These are phyloP conservation scores for Aphanomyces euteiches DNA, from an alignment of 352 stramenopile genomes.

Conservation along the genomic window DNA sequence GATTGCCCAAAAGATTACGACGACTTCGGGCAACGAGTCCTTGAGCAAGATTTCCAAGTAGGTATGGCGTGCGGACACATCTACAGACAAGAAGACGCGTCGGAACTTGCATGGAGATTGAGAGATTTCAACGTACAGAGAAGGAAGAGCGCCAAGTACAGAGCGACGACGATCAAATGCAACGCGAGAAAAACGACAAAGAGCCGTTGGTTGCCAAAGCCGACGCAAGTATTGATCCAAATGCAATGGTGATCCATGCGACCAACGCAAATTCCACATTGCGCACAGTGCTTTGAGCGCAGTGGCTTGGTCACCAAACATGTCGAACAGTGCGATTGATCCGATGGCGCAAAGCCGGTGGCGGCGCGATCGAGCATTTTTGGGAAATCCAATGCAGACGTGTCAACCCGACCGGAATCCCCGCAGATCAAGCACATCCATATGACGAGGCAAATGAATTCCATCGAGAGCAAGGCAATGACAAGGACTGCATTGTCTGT, in stretches of 20 bases:
- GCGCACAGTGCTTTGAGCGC: constrained; percentile 75
- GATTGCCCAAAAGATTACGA: constrained; percentile 56
- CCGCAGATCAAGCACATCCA: constrained; percentile 7
- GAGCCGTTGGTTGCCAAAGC: constrained; percentile 68
- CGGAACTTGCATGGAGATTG: constrained; percentile 35
- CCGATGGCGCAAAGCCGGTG: constrained; percentile 40
- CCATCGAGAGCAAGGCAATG: not conserved
- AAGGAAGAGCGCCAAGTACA: constrained; percentile 51
- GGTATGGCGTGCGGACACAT: constrained; percentile 43
- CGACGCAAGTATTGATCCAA: constrained; percentile 84
- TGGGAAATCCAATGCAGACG: not conserved
- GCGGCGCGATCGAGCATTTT: constrained; percentile 49
- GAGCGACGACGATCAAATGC: constrained; percentile 48
- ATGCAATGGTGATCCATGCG: constrained; percentile 84
- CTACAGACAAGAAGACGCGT: constrained; percentile 42
- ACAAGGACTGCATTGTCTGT: not conserved
- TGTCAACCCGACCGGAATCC: constrained; percentile 2
- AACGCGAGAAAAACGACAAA: constrained; percentile 78
- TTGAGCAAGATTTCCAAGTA: constrained; percentile 52
- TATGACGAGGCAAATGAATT: constrained; percentile 10
- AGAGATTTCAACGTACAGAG: constrained; percentile 27
- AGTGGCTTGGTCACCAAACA: constrained; percentile 66
- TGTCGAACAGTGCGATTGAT: constrained; percentile 58
- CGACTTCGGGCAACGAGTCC: constrained; percentile 51
- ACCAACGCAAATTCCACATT: constrained; percentile 74